phyloP scores from a whole-genome alignment of 2,329 filamentous ascomycete species.

The Talaromyces sp. region DNA sequence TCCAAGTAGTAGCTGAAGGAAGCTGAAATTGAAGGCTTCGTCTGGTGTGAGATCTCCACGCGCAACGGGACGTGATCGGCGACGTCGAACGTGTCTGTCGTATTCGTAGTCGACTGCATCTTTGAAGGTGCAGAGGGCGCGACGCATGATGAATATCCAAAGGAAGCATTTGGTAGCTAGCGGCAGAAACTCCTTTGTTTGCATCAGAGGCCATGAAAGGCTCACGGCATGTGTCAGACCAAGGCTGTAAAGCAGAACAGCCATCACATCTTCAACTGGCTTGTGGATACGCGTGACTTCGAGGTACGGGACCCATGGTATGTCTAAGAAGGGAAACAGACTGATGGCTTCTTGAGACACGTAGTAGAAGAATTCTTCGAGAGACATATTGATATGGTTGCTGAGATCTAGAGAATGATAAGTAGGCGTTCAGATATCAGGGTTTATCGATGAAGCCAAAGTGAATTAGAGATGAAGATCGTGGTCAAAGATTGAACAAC shows the following conservation, averaged over 20 bases:
- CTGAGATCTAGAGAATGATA: neutral
- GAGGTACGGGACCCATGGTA: constrained; percentile 3
- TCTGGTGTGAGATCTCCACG: neutral
- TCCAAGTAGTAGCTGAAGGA: neutral
- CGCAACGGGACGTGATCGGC: neutral
- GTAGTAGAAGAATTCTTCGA: neutral
- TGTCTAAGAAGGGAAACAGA: neutral
- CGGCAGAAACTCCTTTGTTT: neutral
- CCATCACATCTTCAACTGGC: neutral
- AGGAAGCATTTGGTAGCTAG: neutral
- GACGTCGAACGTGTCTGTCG: neutral
- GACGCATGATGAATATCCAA: constrained; percentile 5
- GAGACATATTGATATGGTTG: neutral
- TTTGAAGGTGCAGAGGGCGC: constrained; percentile 4
- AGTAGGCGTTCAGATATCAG: neutral
- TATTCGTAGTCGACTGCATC: constrained; percentile 2
- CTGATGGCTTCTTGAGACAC: neutral
- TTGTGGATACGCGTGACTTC: constrained; percentile 2
- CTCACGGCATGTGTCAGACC: constrained; percentile 1
- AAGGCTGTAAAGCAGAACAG: neutral
- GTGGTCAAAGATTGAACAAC: neutral
- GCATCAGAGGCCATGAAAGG: neutral
- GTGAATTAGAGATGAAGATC: neutral
- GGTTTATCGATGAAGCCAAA: neutral
- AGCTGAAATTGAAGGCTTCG: constrained; percentile 2